These are phyloP conservation scores for Epithemia pelagica DNA, from an alignment of 108 stramenopile species.

Conservation along the genomic window DNA sequence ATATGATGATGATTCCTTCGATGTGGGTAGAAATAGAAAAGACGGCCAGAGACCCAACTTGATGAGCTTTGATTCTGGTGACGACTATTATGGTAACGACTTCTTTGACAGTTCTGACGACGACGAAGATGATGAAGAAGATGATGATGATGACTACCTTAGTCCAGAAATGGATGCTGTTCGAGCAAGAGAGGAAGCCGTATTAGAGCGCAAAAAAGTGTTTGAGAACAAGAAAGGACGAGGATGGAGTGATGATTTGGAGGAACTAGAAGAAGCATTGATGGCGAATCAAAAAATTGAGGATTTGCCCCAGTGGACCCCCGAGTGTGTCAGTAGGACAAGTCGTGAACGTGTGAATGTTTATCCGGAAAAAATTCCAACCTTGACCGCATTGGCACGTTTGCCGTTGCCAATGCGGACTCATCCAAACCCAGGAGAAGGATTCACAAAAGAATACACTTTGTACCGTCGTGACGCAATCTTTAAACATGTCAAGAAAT, in stretches of 20 bases:
- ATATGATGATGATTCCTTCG: too few species aligned
- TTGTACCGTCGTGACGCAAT: slow-evolving; percentile 26
- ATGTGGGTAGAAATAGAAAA: too few species aligned
- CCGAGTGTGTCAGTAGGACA: slow-evolving; percentile 46
- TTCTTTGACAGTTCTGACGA: not conserved
- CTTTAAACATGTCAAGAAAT: slow-evolving; percentile 20
- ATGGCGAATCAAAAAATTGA: slow-evolving; percentile 17
- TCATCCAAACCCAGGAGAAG: slow-evolving; percentile 39
- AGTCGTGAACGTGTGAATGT: slow-evolving; percentile 64
- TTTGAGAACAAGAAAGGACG: slow-evolving; percentile 1
- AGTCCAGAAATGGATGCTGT: not conserved
- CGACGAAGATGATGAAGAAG: slow-evolving; percentile 6
- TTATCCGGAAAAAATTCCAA: slow-evolving; percentile 48
- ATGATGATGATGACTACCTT: slow-evolving; percentile 11
- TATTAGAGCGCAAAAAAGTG: not conserved
- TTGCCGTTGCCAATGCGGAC: slow-evolving; percentile 38
- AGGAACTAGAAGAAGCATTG: not conserved
- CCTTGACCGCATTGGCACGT: slow-evolving; percentile 37
- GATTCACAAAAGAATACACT: slow-evolving; percentile 44
- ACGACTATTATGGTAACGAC: not conserved
- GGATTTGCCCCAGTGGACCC: slow-evolving; percentile 68
- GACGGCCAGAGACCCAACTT: too few species aligned
- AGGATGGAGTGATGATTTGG: slow-evolving; percentile 8
- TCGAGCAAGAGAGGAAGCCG: not conserved
- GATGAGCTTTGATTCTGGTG: not conserved